Base-by-base conservation (phyloP, 257 asterid species). In the Linderniella brevidens region DNA sequence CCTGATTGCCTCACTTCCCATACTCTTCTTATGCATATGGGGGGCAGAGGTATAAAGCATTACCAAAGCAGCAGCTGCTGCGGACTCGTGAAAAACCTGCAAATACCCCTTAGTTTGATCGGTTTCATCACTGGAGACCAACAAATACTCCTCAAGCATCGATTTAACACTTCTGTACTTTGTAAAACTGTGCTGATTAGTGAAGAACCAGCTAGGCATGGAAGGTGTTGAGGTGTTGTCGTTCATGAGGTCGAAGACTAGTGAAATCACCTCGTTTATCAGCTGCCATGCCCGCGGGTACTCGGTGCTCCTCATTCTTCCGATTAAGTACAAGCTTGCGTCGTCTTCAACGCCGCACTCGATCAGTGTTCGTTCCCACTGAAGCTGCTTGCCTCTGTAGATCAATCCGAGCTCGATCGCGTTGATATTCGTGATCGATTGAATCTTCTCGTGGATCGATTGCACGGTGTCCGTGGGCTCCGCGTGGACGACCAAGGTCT, bases 251-350 rank as follows among this genome's bases (percentile, higher is more conserved):
- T 48, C 46, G 13, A 76, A 61, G 13, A 81, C 56, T 37, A 55
- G 19, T 0, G 78, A 68, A 11, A 90, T 67, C 13, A 85, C 61
- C 3, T 69, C 90, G 48, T 74, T 64, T 41, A 90, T 64, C 20
- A 70, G 66, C 58, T 75, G 78, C 93, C 96, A 85, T 0, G 99
- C 87, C 38, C 62, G 69, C 1, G 99, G 99, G 41, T 90, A 85
- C 0, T 47, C 74, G 0, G 94, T 81, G 61, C 93, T 81, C 56
- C 94, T 63, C 93, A 90, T 65, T 0, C 96, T 77, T 8, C 85
- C 94, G 1, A 79, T 82, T 12, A 90, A 46, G 14, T 76, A 70
- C 32, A 90, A 54, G 0, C 68, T 62, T 0, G 94, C 87, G 41
- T 85, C 96, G 2, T 72, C 82, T n/a, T 74, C 67, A 1, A 90